These are phyloP conservation scores for Aquilaria malaccensis DNA, from an alignment of 345 rosid genomes.

Conservation along the genomic window DNA sequence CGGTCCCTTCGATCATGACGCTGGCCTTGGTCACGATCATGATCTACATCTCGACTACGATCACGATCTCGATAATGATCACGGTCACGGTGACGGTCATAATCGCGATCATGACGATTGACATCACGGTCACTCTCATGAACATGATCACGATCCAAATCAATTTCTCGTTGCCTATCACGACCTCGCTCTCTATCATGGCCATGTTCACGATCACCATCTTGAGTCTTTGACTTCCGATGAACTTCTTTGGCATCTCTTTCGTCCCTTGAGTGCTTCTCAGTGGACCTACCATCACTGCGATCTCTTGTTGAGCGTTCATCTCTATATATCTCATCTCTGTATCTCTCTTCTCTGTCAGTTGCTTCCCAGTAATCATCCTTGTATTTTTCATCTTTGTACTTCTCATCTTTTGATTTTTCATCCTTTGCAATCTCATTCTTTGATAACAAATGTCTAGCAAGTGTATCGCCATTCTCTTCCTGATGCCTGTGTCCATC, in stretches of 20 bases:
- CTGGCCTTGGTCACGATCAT: conserved; percentile 23
- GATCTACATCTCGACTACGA: conserved; percentile 24
- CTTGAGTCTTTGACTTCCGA: conserved; percentile 50
- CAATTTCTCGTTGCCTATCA: conserved; percentile 15
- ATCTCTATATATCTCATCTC: conserved; percentile 59
- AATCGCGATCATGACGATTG: conserved; percentile 32
- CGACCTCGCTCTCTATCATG: conserved; percentile 28
- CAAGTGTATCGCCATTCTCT: conserved; percentile 47
- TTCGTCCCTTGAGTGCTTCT: conserved; percentile 45
- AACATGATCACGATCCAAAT: conserved; percentile 30
- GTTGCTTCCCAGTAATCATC: conserved; percentile 45
- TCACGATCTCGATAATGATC: conserved; percentile 27
- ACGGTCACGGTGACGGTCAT: conserved; percentile 32
- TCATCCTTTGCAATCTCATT: conserved; percentile 56
- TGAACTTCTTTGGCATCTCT: conserved; percentile 37
- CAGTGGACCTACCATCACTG: conserved; percentile 41
- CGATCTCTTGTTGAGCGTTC: conserved; percentile 55
- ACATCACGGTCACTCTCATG: conserved; percentile 29
- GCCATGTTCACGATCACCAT: conserved; percentile 40
- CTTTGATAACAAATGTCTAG: conserved; percentile 30
- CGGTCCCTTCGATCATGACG: conserved; percentile 14
- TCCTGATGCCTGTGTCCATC: conserved; percentile 52
- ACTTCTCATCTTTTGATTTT: conserved; percentile 57
- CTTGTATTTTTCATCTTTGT: conserved; percentile 47
- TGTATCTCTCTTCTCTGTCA: conserved; percentile 51